Base-by-base conservation (phyloP, 495 filamentous ascomycete genomes). In the Margaritispora aquatica region DNA sequence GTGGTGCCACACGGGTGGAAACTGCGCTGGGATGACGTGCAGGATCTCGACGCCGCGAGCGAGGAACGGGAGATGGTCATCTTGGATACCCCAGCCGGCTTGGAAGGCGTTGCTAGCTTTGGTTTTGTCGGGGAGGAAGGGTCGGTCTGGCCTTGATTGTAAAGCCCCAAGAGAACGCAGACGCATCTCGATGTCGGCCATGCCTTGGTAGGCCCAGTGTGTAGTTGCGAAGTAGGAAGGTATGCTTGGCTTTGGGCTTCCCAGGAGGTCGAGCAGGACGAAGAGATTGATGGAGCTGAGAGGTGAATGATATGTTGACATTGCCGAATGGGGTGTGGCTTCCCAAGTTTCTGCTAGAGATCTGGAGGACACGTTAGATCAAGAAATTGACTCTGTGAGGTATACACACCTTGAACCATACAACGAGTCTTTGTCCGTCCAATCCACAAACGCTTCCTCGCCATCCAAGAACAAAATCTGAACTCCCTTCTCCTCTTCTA, bases 21-120 rank as follows among this genome's bases (percentile, higher is more conserved):
- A 97, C 1, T 85, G 84, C 10, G 74, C 80, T 7, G 93, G 88
- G 29, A 98, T 96, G 13, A 96, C 59, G 73, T 98, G 94, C 46
- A 98, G 67, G 2, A 97, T 75, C 48, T 95, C 88, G 0, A 98
- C 92, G 1, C 94, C 94, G 11, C 89, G 77, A 10, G 74, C 75
- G 71, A 97, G 75, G 63, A 98, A 98, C 2, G 94, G 94, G 1
- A 95, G 65, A 68, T 98, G 94, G 65, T 98, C 94, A 69, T 98
- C 94, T 59, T 83, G 71, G 1, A 97, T 81, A 47, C 72, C 69
- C 31, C 74, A 76, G 1, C 75, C 72, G 1, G 63, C 61, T 9
- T 67, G 58, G 52, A 85, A 79, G 20, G 73, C 59, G 46, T 74
- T 69, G 4, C 77, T 71, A 44, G 67, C 66, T 66, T 88, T 92